Conservation (phyloP, 495 filamentous ascomycete species). For the Aspergillus bertholletiae region DNA sequence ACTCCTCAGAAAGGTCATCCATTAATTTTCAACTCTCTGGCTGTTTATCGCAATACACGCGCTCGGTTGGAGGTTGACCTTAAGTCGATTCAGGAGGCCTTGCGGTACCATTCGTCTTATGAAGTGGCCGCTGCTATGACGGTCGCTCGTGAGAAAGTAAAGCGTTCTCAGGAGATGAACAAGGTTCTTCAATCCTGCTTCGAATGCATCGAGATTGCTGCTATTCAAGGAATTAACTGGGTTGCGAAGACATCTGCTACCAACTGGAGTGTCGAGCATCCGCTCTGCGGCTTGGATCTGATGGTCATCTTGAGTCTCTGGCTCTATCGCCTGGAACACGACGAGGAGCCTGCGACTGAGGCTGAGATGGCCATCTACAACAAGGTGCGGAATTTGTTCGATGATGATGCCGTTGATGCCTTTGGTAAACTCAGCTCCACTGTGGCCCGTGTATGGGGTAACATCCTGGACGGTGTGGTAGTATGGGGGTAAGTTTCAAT, state of each 20-base stretch:
- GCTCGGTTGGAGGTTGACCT: conserved; percentile 92
- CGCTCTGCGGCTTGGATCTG: conserved; percentile 91
- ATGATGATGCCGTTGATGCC: conserved; percentile 78
- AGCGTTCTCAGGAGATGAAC: conserved; percentile 95
- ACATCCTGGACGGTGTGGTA: conserved; percentile 97
- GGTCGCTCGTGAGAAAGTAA: conserved; percentile 84
- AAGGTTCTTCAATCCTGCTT: conserved; percentile 97
- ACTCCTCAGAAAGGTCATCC: conserved; percentile 98
- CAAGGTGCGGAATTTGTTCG: conserved; percentile 88
- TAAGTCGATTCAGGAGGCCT: conserved; percentile 90
- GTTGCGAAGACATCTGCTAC: conserved; percentile 93
- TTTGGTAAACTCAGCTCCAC: conserved; percentile 87
- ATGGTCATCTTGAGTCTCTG: conserved; percentile 98
- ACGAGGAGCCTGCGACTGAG: conserved; percentile 88
- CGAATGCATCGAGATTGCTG: conserved; percentile 96
- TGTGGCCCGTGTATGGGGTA: conserved; percentile 93
- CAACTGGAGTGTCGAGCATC: conserved; percentile 99
- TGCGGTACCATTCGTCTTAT: conserved; percentile 94
- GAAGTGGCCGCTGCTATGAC: conserved; percentile 97
- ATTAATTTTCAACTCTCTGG: conserved; percentile 97
- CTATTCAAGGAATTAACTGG: conserved; percentile 93
- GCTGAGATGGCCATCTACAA: conserved; percentile 94
- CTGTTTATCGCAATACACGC: conserved; percentile 91
- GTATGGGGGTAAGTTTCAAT: conserved; percentile 81
- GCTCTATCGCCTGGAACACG: conserved; percentile 98